Conservation (phyloP, 371 early-diverging fungal genomes). For the Apophysomyces ossiformis region DNA sequence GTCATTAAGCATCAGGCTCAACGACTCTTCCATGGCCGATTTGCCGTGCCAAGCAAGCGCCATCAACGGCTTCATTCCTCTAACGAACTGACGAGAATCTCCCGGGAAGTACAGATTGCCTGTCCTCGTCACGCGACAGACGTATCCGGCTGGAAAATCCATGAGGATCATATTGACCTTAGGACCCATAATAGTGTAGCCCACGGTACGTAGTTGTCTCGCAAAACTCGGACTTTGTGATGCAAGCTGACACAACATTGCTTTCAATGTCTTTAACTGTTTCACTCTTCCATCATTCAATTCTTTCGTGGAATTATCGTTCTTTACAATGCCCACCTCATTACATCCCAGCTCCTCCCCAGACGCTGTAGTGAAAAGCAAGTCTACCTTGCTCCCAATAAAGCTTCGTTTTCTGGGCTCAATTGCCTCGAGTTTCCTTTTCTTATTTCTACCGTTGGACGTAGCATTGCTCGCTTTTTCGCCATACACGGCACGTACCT, state of each 20-base stretch:
- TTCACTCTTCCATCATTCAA: neutral
- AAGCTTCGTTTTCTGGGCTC: neutral
- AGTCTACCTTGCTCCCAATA: neutral
- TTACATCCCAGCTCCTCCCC: neutral
- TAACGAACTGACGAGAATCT: constrained; percentile 1
- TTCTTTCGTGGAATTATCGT: constrained; percentile 3
- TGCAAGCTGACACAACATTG: neutral
- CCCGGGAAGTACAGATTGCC: neutral
- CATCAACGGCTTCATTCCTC: constrained; percentile 6
- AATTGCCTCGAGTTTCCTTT: neutral
- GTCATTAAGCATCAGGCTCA: constrained; percentile 1
- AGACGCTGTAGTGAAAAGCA: constrained; percentile 1
- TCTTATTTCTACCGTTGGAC: neutral
- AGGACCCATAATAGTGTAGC: neutral
- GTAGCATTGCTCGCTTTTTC: neutral
- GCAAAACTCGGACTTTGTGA: neutral
- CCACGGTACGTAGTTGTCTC: neutral
- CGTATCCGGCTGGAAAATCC: neutral
- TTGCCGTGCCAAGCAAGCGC: neutral
- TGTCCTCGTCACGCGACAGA: constrained; percentile 3
- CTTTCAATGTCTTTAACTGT: neutral
- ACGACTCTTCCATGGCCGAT: constrained; percentile 7
- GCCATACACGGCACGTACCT: constrained; percentile 1
- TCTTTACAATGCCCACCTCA: neutral
- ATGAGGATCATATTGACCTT: neutral